Evolutionary conservation across 1,284 basidiomycete genomes (phyloP).

Genomic region (Apiotrichum akiyoshidainum): DNA sequence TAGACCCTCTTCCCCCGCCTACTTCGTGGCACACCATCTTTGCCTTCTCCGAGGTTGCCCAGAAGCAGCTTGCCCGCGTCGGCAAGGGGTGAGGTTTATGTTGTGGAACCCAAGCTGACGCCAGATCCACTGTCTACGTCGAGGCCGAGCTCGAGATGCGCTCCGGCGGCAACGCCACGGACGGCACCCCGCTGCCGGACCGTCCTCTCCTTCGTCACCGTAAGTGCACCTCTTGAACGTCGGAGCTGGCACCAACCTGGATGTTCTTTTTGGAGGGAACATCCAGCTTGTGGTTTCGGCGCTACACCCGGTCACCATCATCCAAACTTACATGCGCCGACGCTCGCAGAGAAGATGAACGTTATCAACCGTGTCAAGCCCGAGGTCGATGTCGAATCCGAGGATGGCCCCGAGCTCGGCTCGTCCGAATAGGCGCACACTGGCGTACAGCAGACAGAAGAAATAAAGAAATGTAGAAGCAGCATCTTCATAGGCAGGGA

Average conservation of each 20-base stretch:
- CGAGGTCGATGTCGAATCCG: conserved; percentile 11
- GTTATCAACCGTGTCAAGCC: conserved; percentile 33
- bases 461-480: too few species aligned
- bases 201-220: conserved; percentile 37
- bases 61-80: conserved; percentile 27
- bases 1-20: conserved; percentile 23
- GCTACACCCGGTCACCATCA: too few species aligned
- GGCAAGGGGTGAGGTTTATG: conserved; percentile 41
- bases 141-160: conserved; percentile 48
- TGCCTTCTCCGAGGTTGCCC: conserved; percentile 38
- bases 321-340: neutral
- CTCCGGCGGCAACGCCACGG: conserved; percentile 19
- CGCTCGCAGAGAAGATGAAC: conserved; percentile 23
- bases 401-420: conserved; percentile 7
- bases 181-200: conserved; percentile 29
- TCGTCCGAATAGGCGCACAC: neutral
- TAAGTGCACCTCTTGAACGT: conserved; percentile 17
- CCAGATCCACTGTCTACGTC: conserved; percentile 42
- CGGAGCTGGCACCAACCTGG: neutral
- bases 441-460: too few species aligned
- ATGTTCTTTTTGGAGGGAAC: too few species aligned
- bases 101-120: neutral
- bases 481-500: too few species aligned
- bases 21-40: conserved; percentile 47
- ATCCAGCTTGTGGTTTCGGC: too few species aligned